A percentile compares a stretch with the other conserved stretches of the same genome.
Evolutionary conservation across 768 basidiomycete species (phyloP).

Genomic region (Candolleomyces aberdarensis): DNA sequence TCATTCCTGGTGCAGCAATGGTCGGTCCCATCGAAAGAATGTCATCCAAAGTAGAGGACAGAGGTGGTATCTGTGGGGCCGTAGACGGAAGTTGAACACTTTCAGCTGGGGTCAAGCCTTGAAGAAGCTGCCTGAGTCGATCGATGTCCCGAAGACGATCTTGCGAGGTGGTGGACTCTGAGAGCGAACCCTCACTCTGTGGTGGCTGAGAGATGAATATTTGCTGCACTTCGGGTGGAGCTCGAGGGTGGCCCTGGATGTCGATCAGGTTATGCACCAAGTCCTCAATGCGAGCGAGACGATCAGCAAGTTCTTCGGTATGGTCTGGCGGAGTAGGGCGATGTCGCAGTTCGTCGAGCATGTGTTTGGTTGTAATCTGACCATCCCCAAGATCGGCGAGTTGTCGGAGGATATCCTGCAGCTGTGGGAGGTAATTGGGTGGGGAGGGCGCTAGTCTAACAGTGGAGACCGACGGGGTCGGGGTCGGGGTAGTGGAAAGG

Average conservation of each 20-base stretch:
- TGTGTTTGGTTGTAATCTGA: slow-evolving; percentile 56
- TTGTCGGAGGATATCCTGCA: slow-evolving; percentile 47
- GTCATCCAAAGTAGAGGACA: slow-evolving; percentile 53
- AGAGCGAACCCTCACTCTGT: slow-evolving; percentile 21
- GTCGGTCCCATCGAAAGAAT: slow-evolving; percentile 37
- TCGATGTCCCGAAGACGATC: slow-evolving; percentile 23
- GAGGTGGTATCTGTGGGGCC: slow-evolving; percentile 32
- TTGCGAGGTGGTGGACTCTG: slow-evolving; percentile 26
- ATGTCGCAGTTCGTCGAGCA: slow-evolving; percentile 60
- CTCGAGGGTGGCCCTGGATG: slow-evolving; percentile 25
- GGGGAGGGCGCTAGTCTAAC: slow-evolving; percentile 33
- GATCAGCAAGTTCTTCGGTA: slow-evolving; percentile 38
- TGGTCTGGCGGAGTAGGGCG: slow-evolving; percentile 35
- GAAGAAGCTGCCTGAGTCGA: slow-evolving; percentile 19
- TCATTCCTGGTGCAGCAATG: slow-evolving; percentile 1
- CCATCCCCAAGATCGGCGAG: slow-evolving; percentile 58
- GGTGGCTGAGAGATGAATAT: slow-evolving; percentile 12
- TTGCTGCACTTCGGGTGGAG: slow-evolving; percentile 17
- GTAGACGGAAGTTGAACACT: slow-evolving; percentile 6
- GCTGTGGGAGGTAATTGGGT: slow-evolving; percentile 40
- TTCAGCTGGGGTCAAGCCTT: slow-evolving; percentile 16
- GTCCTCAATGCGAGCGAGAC: slow-evolving; percentile 44
- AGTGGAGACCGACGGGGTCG: slow-evolving; percentile 18
- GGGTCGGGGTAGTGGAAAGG: slow-evolving; percentile 7
- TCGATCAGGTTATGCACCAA: slow-evolving; percentile 38